Conservation (phyloP, 2,329 filamentous ascomycete genomes). For the Orbilia oligospora region DNA sequence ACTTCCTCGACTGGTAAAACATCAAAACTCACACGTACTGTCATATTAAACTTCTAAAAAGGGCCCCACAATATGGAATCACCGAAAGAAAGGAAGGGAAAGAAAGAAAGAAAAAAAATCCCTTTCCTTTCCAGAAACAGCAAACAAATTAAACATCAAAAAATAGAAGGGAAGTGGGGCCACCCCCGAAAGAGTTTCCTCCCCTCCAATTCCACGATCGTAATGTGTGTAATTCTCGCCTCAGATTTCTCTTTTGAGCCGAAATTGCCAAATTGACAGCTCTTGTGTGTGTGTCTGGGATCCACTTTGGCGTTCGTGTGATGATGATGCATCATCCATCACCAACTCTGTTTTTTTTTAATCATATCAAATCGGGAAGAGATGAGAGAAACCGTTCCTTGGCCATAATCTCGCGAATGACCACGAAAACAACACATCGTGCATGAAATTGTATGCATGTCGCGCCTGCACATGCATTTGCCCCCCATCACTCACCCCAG, state of each 20-base stretch:
- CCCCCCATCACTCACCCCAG: slow-evolving; percentile 26
- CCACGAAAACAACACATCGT: slow-evolving; percentile 60
- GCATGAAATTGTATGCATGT: slow-evolving; percentile 59
- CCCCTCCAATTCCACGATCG: slow-evolving; percentile 27
- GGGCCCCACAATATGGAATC: slow-evolving; percentile 18
- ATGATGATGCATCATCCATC: slow-evolving; percentile 27
- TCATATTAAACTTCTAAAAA: slow-evolving; percentile 22
- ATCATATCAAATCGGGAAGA: slow-evolving; percentile 20
- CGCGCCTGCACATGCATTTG: slow-evolving; percentile 39
- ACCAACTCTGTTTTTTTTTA: slow-evolving; percentile 1
- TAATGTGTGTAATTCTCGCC: slow-evolving; percentile 25
- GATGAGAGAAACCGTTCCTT: slow-evolving; percentile 22
- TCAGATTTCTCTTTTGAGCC: slow-evolving; percentile 26
- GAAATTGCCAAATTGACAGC: slow-evolving; percentile 32
- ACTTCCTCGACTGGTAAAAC: not conserved
- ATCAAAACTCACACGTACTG: slow-evolving; percentile 6
- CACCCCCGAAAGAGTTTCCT: not conserved
- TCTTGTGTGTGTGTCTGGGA: slow-evolving; percentile 16
- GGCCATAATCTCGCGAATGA: slow-evolving; percentile 37
- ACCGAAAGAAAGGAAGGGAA: too few relatives aligned
- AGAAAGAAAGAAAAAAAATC: slow-evolving; percentile 5
- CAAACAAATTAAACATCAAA: slow-evolving; percentile 42
- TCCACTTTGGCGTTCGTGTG: slow-evolving; percentile 20
- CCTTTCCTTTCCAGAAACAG: slow-evolving; percentile 46
- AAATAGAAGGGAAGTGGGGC: not conserved